These are phyloP conservation scores for Triticum monococcum DNA, from an alignment of 176 grass and related monocot species.

Conservation along the genomic window DNA sequence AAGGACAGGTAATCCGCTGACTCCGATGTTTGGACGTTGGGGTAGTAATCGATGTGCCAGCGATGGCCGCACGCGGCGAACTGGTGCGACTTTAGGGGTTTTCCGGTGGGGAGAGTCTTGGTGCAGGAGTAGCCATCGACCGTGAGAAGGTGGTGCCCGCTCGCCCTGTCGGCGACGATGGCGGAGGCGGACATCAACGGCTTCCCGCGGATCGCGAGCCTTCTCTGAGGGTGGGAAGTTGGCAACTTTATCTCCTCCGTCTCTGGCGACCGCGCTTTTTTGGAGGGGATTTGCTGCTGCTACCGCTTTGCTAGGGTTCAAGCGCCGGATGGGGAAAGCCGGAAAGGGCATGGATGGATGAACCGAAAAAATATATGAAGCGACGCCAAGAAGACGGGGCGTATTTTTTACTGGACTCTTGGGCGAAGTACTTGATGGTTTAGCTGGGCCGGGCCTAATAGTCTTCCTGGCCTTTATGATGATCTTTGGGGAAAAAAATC, in stretches of 20 bases:
- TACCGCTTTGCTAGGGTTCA: not conserved
- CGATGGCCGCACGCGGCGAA: not conserved
- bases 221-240: not conserved
- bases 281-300: not conserved
- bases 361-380: too few species aligned
- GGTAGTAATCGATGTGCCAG: not conserved
- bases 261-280: not conserved
- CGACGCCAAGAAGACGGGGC: too few species aligned
- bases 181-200: not conserved
- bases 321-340: not conserved
- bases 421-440: not conserved
- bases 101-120: not conserved
- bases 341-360: not conserved
- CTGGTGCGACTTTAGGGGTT: not conserved
- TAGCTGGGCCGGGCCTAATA: not conserved
- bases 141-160: not conserved
- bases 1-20: not conserved
- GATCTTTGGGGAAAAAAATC: too few species aligned
- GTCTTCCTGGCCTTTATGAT: too few species aligned
- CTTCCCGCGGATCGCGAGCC: not conserved
- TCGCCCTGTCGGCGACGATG: not conserved
- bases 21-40: not conserved
- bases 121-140: constrained; percentile 1
- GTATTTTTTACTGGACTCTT: not conserved
- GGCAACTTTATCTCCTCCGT: not conserved